Evolutionary conservation across 805 yeast species (phyloP), one percentile per base, ranked within the genome.

Genomic region (Nakazawaea siamensis): DNA sequence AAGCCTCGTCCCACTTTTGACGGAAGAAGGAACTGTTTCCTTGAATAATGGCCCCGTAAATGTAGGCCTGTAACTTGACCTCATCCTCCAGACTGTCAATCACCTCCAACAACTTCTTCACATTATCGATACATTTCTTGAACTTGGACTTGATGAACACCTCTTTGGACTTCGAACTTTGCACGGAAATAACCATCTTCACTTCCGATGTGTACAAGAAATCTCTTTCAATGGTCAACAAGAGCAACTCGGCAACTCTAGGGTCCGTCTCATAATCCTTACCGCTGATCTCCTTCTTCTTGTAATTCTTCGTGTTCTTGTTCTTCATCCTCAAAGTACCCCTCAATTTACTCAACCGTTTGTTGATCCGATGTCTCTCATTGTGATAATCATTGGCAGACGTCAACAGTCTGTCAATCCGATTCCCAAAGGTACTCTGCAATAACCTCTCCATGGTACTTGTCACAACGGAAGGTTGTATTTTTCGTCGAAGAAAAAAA

Each of bases 201-300:
- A 76, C 64, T 54, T 80, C 87, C 52, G 75, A 66, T 1, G 88
- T 80, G 45, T 68, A 73, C 20, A 85, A 64, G 50, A 77, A 61
- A 45, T 85, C 83, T 50, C 95, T 70, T 55, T 92, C 97, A 1
- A 81, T 76, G n/a, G 70, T 68, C 38, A 75, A 62, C 17, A 87
- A 59, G n/a, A 75, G 54, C 18, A 86, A 57, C 26, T 67, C 62
- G 23, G 79, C 90, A 49, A 60, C 73, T 41, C 68, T 60, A 10
- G 55, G 52, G 46, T 83, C 73, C 15, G 53, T 42, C 4, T 57
- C 65, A 43, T 78, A 78, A 38, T 73, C 70, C 6, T 64, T 75
- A 0, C 57, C 37, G 2, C 65, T 48, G 18, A 82, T 64, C 39
- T 67, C 69, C 40, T 70, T 69, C 13, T 59, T 51, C 23, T 59